Conservation (phyloP, 768 basidiomycete genomes). For the Lyophyllum decastes region DNA sequence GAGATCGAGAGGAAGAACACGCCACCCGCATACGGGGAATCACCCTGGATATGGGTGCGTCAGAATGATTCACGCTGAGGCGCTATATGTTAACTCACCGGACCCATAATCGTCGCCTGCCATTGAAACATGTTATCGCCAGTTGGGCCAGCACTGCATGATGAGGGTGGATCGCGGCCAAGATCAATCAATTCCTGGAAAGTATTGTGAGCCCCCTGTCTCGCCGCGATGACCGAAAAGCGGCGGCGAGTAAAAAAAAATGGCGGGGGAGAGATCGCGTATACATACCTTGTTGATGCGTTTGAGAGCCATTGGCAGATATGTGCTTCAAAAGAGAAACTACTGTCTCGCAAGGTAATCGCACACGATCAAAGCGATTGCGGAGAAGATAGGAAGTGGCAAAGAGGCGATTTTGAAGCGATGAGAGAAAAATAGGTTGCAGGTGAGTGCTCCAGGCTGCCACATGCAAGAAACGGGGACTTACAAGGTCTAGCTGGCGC, state of each 20-base stretch:
- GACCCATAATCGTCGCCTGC: slow-evolving; percentile 99
- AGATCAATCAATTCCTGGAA: slow-evolving; percentile 97
- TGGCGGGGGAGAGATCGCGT: slow-evolving; percentile 4
- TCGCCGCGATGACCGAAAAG: slow-evolving; percentile 6
- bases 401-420: slow-evolving; percentile 33
- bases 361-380: slow-evolving; percentile 42
- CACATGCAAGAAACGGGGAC: slow-evolving; percentile 17
- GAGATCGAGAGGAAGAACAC: slow-evolving; percentile 97
- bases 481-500: slow-evolving; percentile 33
- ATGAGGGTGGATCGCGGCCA: slow-evolving; percentile 98
- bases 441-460: slow-evolving; percentile 17
- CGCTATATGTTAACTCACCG: slow-evolving; percentile 57
- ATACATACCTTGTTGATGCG: slow-evolving; percentile 94
- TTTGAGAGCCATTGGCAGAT: slow-evolving; percentile 84
- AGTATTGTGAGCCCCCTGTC: slow-evolving; percentile 21
- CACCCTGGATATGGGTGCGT: slow-evolving; percentile 57
- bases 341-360: slow-evolving; percentile 36
- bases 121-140: slow-evolving; percentile 99
- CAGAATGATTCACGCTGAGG: slow-evolving; percentile 25
- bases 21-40: slow-evolving; percentile 98
- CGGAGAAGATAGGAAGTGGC: slow-evolving; percentile 18
- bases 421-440: slow-evolving; percentile 22
- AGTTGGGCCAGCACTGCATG: slow-evolving; percentile 97
- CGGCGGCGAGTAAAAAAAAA: slow-evolving; percentile 11
- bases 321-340: slow-evolving; percentile 30